Evolutionary conservation across 2,329 filamentous ascomycete genomes (phyloP).

Genomic region (Zymoseptoria brevis): DNA sequence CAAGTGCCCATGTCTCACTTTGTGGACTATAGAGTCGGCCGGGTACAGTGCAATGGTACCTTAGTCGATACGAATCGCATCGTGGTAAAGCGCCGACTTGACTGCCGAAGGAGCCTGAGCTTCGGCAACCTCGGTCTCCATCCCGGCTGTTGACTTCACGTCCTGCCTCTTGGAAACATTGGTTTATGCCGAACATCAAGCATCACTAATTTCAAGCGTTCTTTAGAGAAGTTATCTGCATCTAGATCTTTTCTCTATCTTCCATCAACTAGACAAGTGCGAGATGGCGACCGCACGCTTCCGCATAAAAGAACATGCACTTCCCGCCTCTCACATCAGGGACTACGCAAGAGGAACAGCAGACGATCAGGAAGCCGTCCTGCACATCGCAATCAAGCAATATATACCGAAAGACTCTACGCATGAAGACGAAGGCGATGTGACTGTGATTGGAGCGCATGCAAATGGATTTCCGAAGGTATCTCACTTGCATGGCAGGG

Average conservation of each 20-base stretch:
- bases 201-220: background rate
- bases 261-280: too few species aligned
- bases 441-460: slow-evolving; percentile 80
- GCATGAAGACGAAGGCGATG: slow-evolving; percentile 60
- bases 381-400: slow-evolving; percentile 74
- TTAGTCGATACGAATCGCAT: too few species aligned
- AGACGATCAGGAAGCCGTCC: slow-evolving; percentile 62
- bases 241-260: too few species aligned
- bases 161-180: background rate
- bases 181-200: background rate
- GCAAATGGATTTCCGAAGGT: slow-evolving; percentile 92
- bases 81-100: background rate
- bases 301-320: slow-evolving; percentile 62
- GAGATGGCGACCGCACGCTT: slow-evolving; percentile 42
- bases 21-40: too few species aligned
- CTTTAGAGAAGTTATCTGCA: background rate
- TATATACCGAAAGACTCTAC: slow-evolving; percentile 70
- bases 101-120: slow-evolving; percentile 1
- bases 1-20: too few species aligned
- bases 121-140: slow-evolving; percentile 5
- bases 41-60: too few species aligned
- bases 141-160: background rate
- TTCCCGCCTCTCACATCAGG: slow-evolving; percentile 70
- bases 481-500: slow-evolving; percentile 5
- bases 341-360: slow-evolving; percentile 70